Conservation (phyloP, 768 basidiomycete species). For the Tylopilus rubrobrunneus region DNA sequence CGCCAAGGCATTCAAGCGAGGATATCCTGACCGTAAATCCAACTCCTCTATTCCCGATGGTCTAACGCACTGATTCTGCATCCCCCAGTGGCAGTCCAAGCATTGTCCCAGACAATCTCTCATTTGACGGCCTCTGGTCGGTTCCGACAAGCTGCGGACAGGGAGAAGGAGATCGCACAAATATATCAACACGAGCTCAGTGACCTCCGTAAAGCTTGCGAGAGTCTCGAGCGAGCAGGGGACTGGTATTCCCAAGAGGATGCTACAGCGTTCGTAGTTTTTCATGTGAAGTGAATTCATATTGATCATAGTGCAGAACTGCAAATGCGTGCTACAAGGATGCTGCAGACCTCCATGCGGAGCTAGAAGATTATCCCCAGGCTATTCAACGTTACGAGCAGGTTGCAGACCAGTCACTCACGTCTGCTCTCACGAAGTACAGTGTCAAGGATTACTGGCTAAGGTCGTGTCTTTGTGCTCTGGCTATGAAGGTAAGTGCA, state of each 20-base stretch:
- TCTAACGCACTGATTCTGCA: constrained; percentile 8
- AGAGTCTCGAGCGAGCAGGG: constrained; percentile 86
- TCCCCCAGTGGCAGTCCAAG: constrained; percentile 78
- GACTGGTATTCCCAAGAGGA: constrained; percentile 99
- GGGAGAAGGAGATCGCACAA: constrained; percentile 96
- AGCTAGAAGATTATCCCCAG: constrained; percentile 77
- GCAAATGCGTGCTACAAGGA: constrained; percentile 96
- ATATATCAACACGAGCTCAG: constrained; percentile 82
- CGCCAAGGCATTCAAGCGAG: constrained; percentile 92
- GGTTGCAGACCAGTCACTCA: constrained; percentile 81
- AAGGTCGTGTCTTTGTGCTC: constrained; percentile 76
- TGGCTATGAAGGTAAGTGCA: constrained; percentile 75
- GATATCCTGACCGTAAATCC: constrained; percentile 74
- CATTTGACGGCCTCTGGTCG: constrained; percentile 81
- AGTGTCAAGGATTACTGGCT: constrained; percentile 99
- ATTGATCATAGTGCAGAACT: constrained; percentile 52
- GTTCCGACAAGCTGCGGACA: constrained; percentile 95
- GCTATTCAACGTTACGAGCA: constrained; percentile 89
- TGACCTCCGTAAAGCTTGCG: constrained; percentile 82
- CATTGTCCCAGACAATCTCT: constrained; percentile 78
- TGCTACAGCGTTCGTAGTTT: constrained; percentile 76
- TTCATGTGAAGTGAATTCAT: not conserved
- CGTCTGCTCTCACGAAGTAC: constrained; percentile 88
- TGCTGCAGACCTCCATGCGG: constrained; percentile 91
- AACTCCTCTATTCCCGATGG: not conserved